Base-by-base conservation (phyloP, 2,329 filamentous ascomycete genomes). In the Cladophialophora carrionii region DNA sequence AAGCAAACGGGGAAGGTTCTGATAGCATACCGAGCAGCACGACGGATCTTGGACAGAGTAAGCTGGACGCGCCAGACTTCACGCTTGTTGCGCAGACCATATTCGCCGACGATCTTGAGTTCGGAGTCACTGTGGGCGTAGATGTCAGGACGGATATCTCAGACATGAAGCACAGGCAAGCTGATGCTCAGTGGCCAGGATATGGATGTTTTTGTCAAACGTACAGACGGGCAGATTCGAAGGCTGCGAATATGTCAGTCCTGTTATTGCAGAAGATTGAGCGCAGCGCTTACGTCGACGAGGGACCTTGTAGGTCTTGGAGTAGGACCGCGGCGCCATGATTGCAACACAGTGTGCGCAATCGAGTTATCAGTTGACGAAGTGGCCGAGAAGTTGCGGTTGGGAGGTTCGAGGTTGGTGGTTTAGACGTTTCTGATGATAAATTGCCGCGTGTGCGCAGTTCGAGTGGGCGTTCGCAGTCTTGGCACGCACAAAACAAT, bases 201-300 rank as follows among this genome's bases (percentile, higher is more conserved):
- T 87, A 80, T 75, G 75, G 17, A 9, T 34, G 46, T 52, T 73
- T 6, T 29, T 3, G 26, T 54, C 51, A 53, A 88, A 96, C 94
- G 91, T 90, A 98, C 95, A 99, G 88, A 90, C 95, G 95, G 86
- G 95, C 95, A 84, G 93, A 94, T 91, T 98, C 95, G 88, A 96
- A 98, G 80, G 95, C 84, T 85, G 73, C 64, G 60, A 64, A 49
- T 34, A 69, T 59, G 73, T 83, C 76, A 83, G 80, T 71, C 43
- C 61, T 43, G 63, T 61, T 24, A 64, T 61, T 59, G 60, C 37
- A 54, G 41, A 31, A n/a, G n/a, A 52, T 24, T 10, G 64, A 67
- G 54, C 49, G 63, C 48, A 46, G 57, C 66, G 82, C 82, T 80
- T 79, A 83, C 80, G 94, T 85, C 94, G 90, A 84, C 90, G 87